Evolutionary conservation across 331 rosid species (phyloP), one percentile per base, ranked within the genome.

Genomic region (Acacia concinna): DNA sequence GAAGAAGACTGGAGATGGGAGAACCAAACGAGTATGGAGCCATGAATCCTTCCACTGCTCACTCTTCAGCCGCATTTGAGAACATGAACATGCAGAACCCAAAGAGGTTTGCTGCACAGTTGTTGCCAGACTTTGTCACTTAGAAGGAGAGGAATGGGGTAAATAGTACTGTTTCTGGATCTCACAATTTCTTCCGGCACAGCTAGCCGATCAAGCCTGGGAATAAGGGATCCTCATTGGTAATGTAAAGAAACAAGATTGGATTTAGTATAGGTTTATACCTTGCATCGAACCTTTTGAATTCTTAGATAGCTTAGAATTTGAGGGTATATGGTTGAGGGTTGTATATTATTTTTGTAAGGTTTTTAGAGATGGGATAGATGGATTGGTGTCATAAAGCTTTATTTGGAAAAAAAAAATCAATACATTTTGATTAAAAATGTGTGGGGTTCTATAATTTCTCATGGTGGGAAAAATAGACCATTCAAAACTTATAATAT

Each of bases 51-150:
- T 81, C 97, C 30, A 82, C 91, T 75, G 85, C 97, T 65, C 96
- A 86, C 81, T 80, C 97, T 7, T 79, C 93, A 46, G 85, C 93
- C 51, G 91, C 90, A 75, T 86, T 56, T 74, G 68, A 74, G 52
- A 74, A 57, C 37, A 81, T 91, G 73, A 87, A 89, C 79, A 85
- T 88, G 68, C 91, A 86, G 83, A 90, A 83, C 78, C 89, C 86
- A 6, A 90, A 88, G 83, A 77, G 92, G 80, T 88, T 88, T 27
- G 91, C 82, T 17, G 91, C 92, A 20, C 93, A 89, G 83, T 83
- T 89, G 86, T 85, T 91, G 83, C 93, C 90, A 4, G 96, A 91
- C 86, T 89, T 81, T 52, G 93, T 89, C 68, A 78, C 93, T 13
- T 67, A 82, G 67, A 65, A 60, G 79, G 69, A 75, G 79, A 82